Base-by-base conservation (phyloP, 2,329 filamentous ascomycete species). In the Cladosporium velox region DNA sequence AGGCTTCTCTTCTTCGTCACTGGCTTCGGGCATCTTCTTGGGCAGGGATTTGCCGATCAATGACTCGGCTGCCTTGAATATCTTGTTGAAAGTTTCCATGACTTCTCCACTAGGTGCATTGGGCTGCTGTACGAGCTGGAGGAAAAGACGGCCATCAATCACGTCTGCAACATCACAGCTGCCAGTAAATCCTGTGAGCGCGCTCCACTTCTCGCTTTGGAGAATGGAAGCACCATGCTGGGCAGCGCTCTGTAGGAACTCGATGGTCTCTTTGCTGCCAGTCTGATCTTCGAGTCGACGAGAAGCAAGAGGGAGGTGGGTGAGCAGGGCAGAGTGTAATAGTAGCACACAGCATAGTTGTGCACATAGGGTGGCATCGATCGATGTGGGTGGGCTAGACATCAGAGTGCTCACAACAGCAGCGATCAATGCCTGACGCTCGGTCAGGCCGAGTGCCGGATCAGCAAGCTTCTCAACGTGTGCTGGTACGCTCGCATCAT, bases 81-180 rank as follows among this genome's bases (percentile, higher is more conserved):
- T 66, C 26, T 67, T 65, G 15, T 73, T 67, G 58, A 74, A 71
- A 0, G 69, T 70, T 14, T 63, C 61, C 59, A 69, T 68, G 18
- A 70, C 70, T 30, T 70, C 68, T 14, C 63, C n/a, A 21, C 60
- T 65, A 5, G 58, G 57, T 7, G 64, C 54, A n/a, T 58, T 61
- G 7, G 44, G 28, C 8, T 55, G 55, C 11, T 65, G 57, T 18
- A 65, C 65, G 7, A 75, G 54, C 24, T 72, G 71, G 24, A 75
- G 68, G 66, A 82, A 79, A 6, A 86, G 71, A 47, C 85, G 79
- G 7, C 86, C 86, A 73, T 88, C 86, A 15, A 88, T 72, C 6
- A 86, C 74, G 72, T 89, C 87, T 18, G 79, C 79, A 6, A 87
- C 72, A 71, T 87, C 84, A 69, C 80, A 82, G 11, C 66, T 62